Conservation (phyloP, 139 green algal genomes). For the Chlamydomonas asymmetrica region DNA sequence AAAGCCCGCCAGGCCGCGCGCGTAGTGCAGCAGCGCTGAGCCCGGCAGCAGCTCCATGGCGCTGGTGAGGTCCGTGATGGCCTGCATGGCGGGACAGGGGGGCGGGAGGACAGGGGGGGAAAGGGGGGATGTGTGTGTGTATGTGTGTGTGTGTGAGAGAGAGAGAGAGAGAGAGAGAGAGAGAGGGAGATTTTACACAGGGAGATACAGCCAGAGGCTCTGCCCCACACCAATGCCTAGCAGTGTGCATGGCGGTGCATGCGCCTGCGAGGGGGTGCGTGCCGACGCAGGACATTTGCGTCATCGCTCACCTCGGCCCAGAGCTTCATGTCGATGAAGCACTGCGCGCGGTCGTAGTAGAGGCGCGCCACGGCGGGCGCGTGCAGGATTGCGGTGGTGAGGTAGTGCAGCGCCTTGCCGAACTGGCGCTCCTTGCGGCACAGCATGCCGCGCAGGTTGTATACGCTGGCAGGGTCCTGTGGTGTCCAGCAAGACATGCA, state of each 20-base stretch:
- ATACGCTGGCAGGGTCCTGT: constrained; percentile 42
- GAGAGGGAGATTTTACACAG: too few species aligned
- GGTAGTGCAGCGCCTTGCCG: constrained; percentile 15
- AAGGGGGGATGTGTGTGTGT: too few species aligned
- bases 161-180: too few species aligned
- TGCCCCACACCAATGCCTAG: too few species aligned
- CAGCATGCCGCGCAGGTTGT: constrained; percentile 41
- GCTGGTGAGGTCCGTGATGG: constrained; percentile 28
- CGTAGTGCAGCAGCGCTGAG: constrained; percentile 26
- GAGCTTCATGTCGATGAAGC: constrained; percentile 13
- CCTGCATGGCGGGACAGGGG: neutral
- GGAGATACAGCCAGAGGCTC: too few species aligned
- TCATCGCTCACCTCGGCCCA: constrained; percentile 15
- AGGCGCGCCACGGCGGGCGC: constrained; percentile 17
- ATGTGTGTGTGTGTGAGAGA: too few species aligned
- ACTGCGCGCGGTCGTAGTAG: constrained; percentile 31
- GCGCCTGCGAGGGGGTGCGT: too few species aligned
- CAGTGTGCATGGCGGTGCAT: too few species aligned
- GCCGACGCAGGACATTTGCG: too few species aligned
- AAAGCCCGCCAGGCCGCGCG: constrained; percentile 15
- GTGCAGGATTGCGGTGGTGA: constrained; percentile 6
- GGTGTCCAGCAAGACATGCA: neutral
- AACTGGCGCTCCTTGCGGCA: constrained; percentile 28
- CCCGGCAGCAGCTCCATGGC: constrained; percentile 27
- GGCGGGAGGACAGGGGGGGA: too few species aligned